Conservation (phyloP, 306 rosid genomes). For the Prunus salicina region DNA sequence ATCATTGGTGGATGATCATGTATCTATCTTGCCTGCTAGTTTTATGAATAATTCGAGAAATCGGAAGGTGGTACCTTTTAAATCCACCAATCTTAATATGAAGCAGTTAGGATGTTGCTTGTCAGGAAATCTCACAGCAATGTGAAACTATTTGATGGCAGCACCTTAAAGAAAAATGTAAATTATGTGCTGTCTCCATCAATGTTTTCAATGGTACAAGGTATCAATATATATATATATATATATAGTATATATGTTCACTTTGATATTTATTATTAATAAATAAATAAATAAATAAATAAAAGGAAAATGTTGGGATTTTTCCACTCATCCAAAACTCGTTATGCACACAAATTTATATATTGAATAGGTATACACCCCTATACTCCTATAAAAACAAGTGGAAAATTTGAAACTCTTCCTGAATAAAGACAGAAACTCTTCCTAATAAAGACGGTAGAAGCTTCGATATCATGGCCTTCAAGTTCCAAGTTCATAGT, state of each 20-base stretch:
- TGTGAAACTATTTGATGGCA: background rate
- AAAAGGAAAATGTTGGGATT: background rate
- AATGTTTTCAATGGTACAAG: too few relatives aligned
- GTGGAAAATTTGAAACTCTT: background rate
- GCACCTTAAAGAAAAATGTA: background rate
- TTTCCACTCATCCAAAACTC: background rate
- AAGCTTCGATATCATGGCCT: background rate
- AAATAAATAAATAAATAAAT: too few relatives aligned
- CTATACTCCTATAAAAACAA: background rate
- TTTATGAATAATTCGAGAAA: background rate
- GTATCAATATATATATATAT: background rate
- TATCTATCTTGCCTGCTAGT: background rate
- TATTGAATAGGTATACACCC: background rate
- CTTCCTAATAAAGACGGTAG: too few relatives aligned
- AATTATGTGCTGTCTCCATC: background rate
- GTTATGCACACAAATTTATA: background rate
- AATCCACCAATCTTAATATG: background rate
- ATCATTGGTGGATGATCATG: conserved; percentile 35
- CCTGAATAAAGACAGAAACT: background rate
- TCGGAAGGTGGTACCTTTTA: background rate
- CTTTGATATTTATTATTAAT: background rate
- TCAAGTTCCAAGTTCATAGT: background rate
- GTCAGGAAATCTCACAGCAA: background rate
- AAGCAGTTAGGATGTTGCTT: background rate
- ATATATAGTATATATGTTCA: background rate